Base-by-base conservation (phyloP, 495 filamentous ascomycete genomes). In the Aspergillus biplanus region DNA sequence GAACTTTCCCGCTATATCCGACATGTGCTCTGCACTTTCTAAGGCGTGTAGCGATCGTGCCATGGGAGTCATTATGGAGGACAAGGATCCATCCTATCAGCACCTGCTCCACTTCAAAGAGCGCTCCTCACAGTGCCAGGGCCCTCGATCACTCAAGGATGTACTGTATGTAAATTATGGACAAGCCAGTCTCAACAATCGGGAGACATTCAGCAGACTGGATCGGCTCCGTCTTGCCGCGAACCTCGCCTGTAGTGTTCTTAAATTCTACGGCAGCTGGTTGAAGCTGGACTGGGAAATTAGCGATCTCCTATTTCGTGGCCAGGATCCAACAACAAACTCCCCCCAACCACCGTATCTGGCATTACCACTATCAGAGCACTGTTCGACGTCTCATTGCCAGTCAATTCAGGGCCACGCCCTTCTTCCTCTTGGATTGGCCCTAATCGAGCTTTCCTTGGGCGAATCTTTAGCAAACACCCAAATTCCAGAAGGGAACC, bases 361-460 rank as follows among this genome's bases (percentile, higher is more conserved):
- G 6, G 9, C 12, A 13, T 7, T 27, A 2, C 16, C 13, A 27
- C 21, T 21, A 16, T 48, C n/a, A 56, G 5, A 7, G 7, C 21
- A n/a, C 3, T 6, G 8, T 27, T 27, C 21, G 21, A 27, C 21
- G 2, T 33, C 15, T 6, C 2, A 33, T 5, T 34, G 9, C 16
- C 37, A 32, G 66, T 61, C 54, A 65, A 13, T 69, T 72, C 59
- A 67, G 65, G 54, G 66, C 52, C 42, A 67, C 18, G 56, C 64
- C 31, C 61, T 77, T 1, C 69, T 73, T 31, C 67, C 71, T 0
- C 63, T 77, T 0, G 76, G 71, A 7, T 39, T 76, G 4, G 69
- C 68, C 7, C 67, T 77, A 9, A 66, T 74, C 11, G 76, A 77
- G 59, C 65, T 78, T 18, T 76, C 73, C 35, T 69, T 77, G n/a